phyloP scores from a whole-genome alignment of 1,284 basidiomycete genomes.

The Malassezia psittaci region DNA sequence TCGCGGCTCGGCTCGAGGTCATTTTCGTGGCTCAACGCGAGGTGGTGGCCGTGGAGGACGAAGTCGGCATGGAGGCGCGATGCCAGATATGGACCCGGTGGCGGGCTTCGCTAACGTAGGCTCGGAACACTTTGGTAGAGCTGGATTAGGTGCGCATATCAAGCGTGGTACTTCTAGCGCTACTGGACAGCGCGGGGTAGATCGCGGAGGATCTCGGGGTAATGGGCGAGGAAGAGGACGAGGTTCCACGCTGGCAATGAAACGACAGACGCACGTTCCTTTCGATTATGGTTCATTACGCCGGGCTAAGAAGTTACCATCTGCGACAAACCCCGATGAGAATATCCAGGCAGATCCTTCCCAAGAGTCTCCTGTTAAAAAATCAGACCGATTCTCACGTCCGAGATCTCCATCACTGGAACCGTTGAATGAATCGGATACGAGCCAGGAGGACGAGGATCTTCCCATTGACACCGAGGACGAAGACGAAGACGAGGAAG shows the following conservation, averaged over 20 bases:
- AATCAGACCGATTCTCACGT: too few relatives aligned
- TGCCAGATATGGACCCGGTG: not conserved
- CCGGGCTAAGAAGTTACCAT: not conserved
- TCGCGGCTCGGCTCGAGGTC: not conserved
- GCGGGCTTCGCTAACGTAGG: not conserved
- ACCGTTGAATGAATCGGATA: not conserved
- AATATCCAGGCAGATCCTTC: not conserved
- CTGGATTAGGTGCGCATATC: not conserved
- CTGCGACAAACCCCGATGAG: not conserved
- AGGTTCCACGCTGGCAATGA: constrained; percentile 1
- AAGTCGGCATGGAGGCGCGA: not conserved
- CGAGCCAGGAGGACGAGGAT: not conserved
- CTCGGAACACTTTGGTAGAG: not conserved
- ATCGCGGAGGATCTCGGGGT: not conserved
- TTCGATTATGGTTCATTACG: constrained; percentile 6
- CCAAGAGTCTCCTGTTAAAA: too few relatives aligned
- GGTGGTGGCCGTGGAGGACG: constrained; percentile 8
- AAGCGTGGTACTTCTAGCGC: too few relatives aligned
- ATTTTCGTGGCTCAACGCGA: not conserved
- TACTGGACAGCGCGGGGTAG: not conserved
- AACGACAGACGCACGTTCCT: constrained; percentile 12
- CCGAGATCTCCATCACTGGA: too few relatives aligned
- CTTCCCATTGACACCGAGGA: constrained; percentile 6
- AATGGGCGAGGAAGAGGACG: not conserved
- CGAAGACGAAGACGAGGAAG: constrained; percentile 5